These are phyloP conservation scores for Tanacetum coccineum DNA, from an alignment of 129 eudicot species.

Conservation along the genomic window DNA sequence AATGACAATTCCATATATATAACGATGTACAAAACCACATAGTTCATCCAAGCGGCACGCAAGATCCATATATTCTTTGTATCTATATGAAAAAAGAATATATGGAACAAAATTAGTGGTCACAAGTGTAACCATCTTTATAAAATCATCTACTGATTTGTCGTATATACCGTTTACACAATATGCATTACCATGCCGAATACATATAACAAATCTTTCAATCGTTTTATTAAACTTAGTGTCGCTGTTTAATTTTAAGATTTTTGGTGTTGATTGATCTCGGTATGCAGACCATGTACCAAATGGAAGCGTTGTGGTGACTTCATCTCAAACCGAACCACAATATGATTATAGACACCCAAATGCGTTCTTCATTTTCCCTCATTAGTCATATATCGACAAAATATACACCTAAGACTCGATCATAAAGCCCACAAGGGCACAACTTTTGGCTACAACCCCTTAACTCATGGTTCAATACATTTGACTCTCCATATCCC, in stretches of 20 bases:
- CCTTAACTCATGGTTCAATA: not conserved
- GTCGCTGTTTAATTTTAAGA: not conserved
- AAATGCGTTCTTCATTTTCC: conserved; percentile 4
- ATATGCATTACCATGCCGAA: not conserved
- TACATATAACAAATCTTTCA: not conserved
- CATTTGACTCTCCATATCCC: not conserved
- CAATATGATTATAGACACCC: conserved; percentile 4
- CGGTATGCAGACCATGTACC: not conserved
- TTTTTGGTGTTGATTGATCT: not conserved
- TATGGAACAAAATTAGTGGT: too few species aligned
- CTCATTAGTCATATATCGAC: conserved; percentile 12
- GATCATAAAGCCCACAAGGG: conserved; percentile 18
- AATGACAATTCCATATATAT: not conserved
- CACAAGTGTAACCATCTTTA: too few species aligned
- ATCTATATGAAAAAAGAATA: too few species aligned
- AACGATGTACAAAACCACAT: not conserved
- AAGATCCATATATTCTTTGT: not conserved
- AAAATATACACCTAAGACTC: conserved; percentile 17
- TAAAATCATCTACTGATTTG: too few species aligned
- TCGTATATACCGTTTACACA: too few species aligned
- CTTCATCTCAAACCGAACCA: not conserved
- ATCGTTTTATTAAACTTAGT: not conserved
- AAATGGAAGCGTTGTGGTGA: not conserved
- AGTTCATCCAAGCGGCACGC: not conserved
- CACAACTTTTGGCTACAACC: conserved; percentile 1